These are phyloP conservation scores for Gillenia trifoliata DNA, from an alignment of 306 rosid genomes.

Conservation along the genomic window DNA sequence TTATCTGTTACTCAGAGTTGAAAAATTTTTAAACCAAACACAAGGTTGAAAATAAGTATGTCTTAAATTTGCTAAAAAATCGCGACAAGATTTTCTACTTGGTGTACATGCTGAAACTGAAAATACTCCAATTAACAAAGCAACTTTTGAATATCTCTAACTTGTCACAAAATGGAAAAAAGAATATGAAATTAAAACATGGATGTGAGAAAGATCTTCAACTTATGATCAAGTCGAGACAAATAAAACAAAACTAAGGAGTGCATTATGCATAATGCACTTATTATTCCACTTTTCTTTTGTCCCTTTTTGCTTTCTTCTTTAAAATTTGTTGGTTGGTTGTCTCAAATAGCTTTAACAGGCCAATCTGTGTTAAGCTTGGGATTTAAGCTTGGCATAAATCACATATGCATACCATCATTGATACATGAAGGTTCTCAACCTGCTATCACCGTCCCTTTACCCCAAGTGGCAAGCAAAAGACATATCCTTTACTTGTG, in stretches of 20 bases:
- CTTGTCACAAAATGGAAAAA: not conserved
- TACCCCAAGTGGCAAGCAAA: conserved; percentile 61
- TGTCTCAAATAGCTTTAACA: conserved; percentile 26
- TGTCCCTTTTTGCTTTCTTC: conserved; percentile 15
- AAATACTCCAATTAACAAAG: no score
- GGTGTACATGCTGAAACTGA: no score
- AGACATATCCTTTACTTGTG: conserved; percentile 52
- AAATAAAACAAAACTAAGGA: conserved; percentile 20
- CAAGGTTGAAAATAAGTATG: not conserved
- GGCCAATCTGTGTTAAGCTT: conserved; percentile 37
- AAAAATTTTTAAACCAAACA: no score
- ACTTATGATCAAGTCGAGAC: conserved; percentile 13
- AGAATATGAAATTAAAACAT: not conserved
- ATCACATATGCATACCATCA: conserved; percentile 27
- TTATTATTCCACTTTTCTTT: conserved; percentile 27
- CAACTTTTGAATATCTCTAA: not conserved
- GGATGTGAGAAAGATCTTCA: not conserved
- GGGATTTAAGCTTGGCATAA: conserved; percentile 48
- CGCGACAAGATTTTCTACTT: not conserved
- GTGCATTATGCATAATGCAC: conserved; percentile 19
- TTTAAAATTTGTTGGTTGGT: conserved; percentile 11
- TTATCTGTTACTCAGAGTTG: no score
- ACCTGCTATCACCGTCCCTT: conserved; percentile 33
- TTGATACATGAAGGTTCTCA: conserved; percentile 26
- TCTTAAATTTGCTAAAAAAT: no score